These are phyloP conservation scores for Backusella morwellensis DNA, from an alignment of 192 early-diverging fungal genomes.

Conservation along the genomic window DNA sequence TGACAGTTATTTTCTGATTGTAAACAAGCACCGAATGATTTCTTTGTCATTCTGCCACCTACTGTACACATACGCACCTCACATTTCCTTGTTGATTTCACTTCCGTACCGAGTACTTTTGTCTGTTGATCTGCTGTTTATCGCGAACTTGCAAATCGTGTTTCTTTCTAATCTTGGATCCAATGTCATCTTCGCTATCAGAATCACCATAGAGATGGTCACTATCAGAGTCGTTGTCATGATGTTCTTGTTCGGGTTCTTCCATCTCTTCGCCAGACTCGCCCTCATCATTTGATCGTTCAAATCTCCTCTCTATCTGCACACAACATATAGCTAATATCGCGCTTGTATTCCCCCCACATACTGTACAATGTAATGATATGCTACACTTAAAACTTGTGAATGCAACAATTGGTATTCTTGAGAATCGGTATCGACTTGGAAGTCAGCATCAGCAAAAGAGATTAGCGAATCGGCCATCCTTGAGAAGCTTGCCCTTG, in stretches of 20 bases:
- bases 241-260: background rate
- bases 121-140: conserved; percentile 5
- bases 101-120: conserved; percentile 18
- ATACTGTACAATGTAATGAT: too few species aligned
- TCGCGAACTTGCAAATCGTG: conserved; percentile 19
- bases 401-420: conserved; percentile 80
- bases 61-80: conserved; percentile 22
- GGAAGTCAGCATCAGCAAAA: conserved; percentile 89
- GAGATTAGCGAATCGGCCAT: conserved; percentile 82
- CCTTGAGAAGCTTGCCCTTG: conserved; percentile 59
- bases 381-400: conserved; percentile 15
- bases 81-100: background rate
- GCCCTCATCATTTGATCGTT: conserved; percentile 24
- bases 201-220: conserved; percentile 18
- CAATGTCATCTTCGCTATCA: conserved; percentile 41
- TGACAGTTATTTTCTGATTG: conserved; percentile 6
- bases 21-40: conserved; percentile 30
- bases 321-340: background rate
- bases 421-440: conserved; percentile 78
- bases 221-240: conserved; percentile 36
- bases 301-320: conserved; percentile 2
- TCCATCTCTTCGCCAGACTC: conserved; percentile 25
- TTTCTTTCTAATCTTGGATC: conserved; percentile 33
- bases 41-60: conserved; percentile 5
- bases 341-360: background rate